These are phyloP conservation scores for Lagerstroemia fauriei DNA, from an alignment of 441 rosid species.

Conservation along the genomic window DNA sequence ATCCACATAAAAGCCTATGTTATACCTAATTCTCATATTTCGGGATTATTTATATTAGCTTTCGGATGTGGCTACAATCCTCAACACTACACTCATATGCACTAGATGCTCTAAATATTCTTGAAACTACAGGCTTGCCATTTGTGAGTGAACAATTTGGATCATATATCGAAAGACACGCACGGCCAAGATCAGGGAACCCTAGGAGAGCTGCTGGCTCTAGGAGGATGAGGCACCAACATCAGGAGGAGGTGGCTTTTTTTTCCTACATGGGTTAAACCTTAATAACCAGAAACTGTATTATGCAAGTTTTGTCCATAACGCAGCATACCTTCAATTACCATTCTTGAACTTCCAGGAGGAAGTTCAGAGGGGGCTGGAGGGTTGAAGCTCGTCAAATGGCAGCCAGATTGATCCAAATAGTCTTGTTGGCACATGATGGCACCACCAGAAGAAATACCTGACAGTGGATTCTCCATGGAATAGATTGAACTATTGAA, in stretches of 20 bases:
- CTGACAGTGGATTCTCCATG: constrained; percentile 27
- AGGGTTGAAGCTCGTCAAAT: neutral
- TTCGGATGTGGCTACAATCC: no score
- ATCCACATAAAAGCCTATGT: no score
- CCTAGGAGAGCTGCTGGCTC: no score
- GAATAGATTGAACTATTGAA: constrained; percentile 50
- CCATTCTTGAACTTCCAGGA: neutral
- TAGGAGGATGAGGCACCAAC: neutral
- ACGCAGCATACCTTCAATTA: neutral
- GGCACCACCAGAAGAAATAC: constrained; percentile 61
- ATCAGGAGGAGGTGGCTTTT: neutral
- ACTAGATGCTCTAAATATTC: no score
- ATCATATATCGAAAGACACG: no score
- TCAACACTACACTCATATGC: neutral
- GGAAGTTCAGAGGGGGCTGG: neutral
- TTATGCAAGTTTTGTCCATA: neutral
- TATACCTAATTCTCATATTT: no score
- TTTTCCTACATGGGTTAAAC: neutral
- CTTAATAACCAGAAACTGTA: neutral
- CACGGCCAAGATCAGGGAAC: no score
- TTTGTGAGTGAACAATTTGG: neutral
- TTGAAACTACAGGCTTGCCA: neutral
- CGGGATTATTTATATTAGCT: no score
- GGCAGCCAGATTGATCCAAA: neutral
- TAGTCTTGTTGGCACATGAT: constrained; percentile 25